Percentiles rank a stretch among this genome's conserved stretches.
Evolutionary conservation across 805 yeast genomes (phyloP).

Genomic region (Suhomyces prunicola): DNA sequence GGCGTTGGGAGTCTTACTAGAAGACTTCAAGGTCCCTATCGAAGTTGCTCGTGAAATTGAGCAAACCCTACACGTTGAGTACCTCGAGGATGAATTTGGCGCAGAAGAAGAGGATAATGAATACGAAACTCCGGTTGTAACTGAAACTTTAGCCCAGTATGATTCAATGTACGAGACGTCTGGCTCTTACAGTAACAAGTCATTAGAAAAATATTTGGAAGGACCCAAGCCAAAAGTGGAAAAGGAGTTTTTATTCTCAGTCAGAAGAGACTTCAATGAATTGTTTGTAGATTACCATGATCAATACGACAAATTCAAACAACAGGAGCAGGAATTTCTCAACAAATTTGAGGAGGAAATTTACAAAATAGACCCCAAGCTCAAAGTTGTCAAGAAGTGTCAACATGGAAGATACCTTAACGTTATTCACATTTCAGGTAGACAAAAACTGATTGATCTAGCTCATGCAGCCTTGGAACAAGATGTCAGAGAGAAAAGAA

Average conservation of each 20-base stretch:
- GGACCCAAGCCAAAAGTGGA: conserved; percentile 5
- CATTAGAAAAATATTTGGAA: conserved; percentile 21
- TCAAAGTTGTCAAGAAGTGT: conserved; percentile 25
- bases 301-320: conserved; percentile 21
- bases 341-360: conserved; percentile 17
- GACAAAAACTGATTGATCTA: conserved; percentile 25
- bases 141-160: not conserved
- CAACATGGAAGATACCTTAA: conserved; percentile 32
- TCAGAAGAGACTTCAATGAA: conserved; percentile 33
- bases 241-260: conserved; percentile 20
- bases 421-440: conserved; percentile 48
- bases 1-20: conserved; percentile 18
- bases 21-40: conserved; percentile 36
- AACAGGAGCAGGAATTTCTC: conserved; percentile 24
- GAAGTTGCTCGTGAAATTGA: conserved; percentile 42
- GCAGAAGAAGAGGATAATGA: conserved; percentile 1
- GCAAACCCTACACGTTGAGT: conserved; percentile 24
- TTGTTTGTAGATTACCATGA: conserved; percentile 34
- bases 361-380: conserved; percentile 25
- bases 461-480: conserved; percentile 15
- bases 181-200: conserved; percentile 18
- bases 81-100: conserved; percentile 3
- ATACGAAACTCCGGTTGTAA: not conserved
- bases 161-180: conserved; percentile 1
- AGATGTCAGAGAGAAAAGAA: conserved; percentile 33